A percentile compares a stretch with the other conserved stretches of the same genome.
Evolutionary conservation across 169 alveolate genomes (phyloP).

Genomic region (Eimeria sp.): DNA sequence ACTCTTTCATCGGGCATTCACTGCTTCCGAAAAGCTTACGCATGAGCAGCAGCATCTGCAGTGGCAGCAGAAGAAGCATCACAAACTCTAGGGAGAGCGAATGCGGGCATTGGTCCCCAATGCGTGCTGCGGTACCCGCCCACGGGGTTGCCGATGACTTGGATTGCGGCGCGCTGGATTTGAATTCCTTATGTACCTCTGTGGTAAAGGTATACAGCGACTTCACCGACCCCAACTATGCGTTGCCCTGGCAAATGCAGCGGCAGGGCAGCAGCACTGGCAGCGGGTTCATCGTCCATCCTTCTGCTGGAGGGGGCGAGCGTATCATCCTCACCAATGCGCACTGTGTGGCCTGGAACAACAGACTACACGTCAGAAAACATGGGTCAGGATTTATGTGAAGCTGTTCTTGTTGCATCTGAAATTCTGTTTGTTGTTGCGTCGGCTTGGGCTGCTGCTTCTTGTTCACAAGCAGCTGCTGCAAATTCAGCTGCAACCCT

Average conservation of each 20-base stretch:
- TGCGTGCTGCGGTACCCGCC: conserved; percentile 5
- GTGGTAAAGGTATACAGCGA: conserved; percentile 91
- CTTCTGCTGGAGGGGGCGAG: conserved; percentile 6
- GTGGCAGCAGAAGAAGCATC: conserved; percentile 16
- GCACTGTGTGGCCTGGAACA: conserved; percentile 90
- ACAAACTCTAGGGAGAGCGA: neutral
- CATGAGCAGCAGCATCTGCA: conserved; percentile 2
- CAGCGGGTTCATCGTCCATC: conserved; percentile 67
- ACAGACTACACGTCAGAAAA: conserved; percentile 88
- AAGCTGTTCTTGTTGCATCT: neutral
- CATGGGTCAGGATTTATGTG: conserved; percentile 87
- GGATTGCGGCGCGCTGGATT: neutral
- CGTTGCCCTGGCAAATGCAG: conserved; percentile 92
- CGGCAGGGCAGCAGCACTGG: conserved; percentile 91
- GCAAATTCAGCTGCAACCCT: neutral
- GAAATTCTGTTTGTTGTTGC: neutral
- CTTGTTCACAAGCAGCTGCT: neutral
- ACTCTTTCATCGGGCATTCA: neutral
- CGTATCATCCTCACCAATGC: conserved; percentile 89
- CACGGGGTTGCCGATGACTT: neutral
- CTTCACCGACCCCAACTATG: conserved; percentile 91
- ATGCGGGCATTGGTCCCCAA: neutral
- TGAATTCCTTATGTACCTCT: conserved; percentile 81
- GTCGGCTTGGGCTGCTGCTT: neutral
- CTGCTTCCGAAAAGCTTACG: neutral